Evolutionary conservation across 2,329 filamentous ascomycete species (phyloP).

Genomic region (Ophiostoma himal-ulmi): DNA sequence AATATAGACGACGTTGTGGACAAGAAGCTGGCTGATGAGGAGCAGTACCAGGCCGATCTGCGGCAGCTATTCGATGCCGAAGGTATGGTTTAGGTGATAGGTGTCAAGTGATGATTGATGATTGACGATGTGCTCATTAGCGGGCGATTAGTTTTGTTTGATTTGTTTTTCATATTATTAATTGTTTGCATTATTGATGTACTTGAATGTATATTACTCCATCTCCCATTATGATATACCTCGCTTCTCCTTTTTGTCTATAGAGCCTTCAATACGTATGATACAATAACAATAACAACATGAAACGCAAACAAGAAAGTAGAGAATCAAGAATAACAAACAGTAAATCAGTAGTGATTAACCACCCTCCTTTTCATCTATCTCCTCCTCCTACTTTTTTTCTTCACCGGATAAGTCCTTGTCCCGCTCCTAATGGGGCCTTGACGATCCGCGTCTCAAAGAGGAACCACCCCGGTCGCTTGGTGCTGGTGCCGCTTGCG

Average conservation of each 20-base stretch:
- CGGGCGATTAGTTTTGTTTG: neutral
- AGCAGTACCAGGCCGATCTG: constrained; percentile 1
- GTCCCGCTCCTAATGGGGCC: neutral
- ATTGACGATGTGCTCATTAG: neutral
- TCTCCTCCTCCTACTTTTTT: neutral
- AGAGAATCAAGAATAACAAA: neutral
- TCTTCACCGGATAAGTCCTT: too few relatives aligned
- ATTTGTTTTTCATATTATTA: neutral
- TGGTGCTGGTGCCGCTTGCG: neutral
- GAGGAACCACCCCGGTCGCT: neutral
- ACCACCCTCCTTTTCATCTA: neutral
- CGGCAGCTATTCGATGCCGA: neutral
- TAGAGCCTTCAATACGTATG: neutral
- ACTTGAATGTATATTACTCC: neutral
- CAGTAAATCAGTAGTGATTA: neutral
- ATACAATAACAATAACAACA: neutral
- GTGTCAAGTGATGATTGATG: neutral
- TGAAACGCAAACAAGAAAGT: neutral
- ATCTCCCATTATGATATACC: neutral
- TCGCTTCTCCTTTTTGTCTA: constrained; percentile 4
- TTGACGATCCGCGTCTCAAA: neutral
- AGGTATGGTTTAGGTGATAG: neutral
- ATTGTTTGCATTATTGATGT: neutral
- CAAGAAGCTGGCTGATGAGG: constrained; percentile 7
- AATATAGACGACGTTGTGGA: neutral